Conservation (phyloP, 1,284 basidiomycete genomes). For the Rhodofomes roseus region DNA sequence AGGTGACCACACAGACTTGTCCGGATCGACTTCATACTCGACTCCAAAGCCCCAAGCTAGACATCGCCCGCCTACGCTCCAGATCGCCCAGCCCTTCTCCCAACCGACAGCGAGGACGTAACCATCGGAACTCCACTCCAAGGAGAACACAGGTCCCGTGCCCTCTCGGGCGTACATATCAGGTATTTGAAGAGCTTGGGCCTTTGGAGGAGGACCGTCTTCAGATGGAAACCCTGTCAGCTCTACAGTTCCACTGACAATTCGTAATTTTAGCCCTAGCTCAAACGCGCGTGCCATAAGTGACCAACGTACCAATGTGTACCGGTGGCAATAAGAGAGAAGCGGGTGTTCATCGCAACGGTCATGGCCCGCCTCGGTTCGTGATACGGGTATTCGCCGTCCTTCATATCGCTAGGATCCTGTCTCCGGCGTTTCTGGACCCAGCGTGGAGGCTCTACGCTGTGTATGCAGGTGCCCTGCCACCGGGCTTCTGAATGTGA, state of each 20-base stretch:
- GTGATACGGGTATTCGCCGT: slow-evolving; percentile 41
- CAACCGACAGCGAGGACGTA: slow-evolving; percentile 97
- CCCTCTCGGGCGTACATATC: slow-evolving; percentile 49
- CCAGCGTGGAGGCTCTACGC: slow-evolving; percentile 68
- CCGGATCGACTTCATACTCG: slow-evolving; percentile 58
- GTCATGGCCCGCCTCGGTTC: slow-evolving; percentile 64
- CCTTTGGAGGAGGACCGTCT: slow-evolving; percentile 48
- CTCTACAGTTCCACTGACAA: slow-evolving; percentile 54
- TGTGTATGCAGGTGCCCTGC: slow-evolving; percentile 67
- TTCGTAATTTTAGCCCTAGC: background rate
- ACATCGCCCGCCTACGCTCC: slow-evolving; percentile 89
- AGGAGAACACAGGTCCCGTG: slow-evolving; percentile 70
- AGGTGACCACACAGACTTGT: slow-evolving; percentile 35
- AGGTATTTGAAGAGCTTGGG: slow-evolving; percentile 53
- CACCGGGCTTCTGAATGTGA: slow-evolving; percentile 32
- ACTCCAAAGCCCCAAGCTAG: slow-evolving; percentile 73
- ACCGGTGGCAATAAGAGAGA: slow-evolving; percentile 85
- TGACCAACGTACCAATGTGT: slow-evolving; percentile 55
- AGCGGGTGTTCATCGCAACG: slow-evolving; percentile 77
- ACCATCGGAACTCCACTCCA: slow-evolving; percentile 95
- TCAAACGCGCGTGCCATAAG: background rate
- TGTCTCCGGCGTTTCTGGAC: slow-evolving; percentile 64
- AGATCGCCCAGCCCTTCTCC: slow-evolving; percentile 86
- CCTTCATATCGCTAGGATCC: slow-evolving; percentile 39
- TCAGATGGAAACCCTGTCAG: slow-evolving; percentile 63